Base-by-base conservation (phyloP, 495 filamentous ascomycete genomes). In the Choiromyces venosus region DNA sequence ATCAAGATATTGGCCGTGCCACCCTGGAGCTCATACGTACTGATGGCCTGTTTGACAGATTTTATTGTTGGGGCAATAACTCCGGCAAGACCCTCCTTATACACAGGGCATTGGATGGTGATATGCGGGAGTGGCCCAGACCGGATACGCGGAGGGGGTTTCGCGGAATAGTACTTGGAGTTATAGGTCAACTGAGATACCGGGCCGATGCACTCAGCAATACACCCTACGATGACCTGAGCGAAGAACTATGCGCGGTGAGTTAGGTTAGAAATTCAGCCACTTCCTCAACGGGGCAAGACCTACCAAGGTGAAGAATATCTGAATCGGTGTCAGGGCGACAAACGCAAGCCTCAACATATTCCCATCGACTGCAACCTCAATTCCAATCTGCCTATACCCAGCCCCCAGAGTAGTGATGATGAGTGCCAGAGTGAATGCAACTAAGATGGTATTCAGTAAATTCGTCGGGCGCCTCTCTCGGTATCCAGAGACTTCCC, bases 1-100 rank as follows among this genome's bases (percentile, higher is more conserved):
- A 93, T 86, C 77, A 93, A 92, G 82, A 93, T 87, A 78, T 93
- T 93, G 18, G 91, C 91, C 0, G 91, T 92, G 37, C 91, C 91
- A 71, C 91, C 91, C 80, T 93, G 91, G 56, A 93, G 85, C 77
- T 93, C 91, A 79, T 93, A 93, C 0, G 91, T 92, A 72, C 68
- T 76, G n/a, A 84, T 83, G 40, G 82, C 82, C 38, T 77, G 69
- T 37, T 79, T 80, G 36, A 83, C 74, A 73, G 81, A 82, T 25
- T 76, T 82, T 52, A 83, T 67, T 3, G 82, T 83, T 44, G 82
- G 82, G 35, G 71, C 76, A 42, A 83, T 83, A 61, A 83, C 82
- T 56, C 69, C 64, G 44, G 81, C 81, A 6, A 92, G 83, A 64
- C 90, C 89, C 81, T 92, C 91, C 77, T 91, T 92, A 83, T 91